Evolutionary conservation across 225 moss, liverwort and hornwort species (phyloP).

Genomic region (Polytrichum formosum): DNA sequence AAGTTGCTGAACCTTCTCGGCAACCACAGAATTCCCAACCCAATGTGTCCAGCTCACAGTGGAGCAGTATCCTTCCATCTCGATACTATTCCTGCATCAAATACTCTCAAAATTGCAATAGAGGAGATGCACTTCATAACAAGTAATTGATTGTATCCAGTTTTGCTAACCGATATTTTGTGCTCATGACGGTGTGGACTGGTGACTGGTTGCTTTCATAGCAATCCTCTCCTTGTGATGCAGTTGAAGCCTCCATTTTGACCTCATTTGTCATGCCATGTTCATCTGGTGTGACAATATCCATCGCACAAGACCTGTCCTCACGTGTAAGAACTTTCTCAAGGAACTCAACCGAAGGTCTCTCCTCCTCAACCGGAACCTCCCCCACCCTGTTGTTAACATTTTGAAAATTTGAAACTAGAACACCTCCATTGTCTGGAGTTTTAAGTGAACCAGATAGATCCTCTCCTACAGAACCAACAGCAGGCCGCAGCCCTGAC

Average conservation of each 20-base stretch:
- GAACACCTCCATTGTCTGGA: constrained; percentile 30
- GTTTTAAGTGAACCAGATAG: constrained; percentile 40
- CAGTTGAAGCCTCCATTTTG: constrained; percentile 6
- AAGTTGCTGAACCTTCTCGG: too few species aligned
- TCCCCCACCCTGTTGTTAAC: constrained; percentile 34
- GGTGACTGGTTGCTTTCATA: constrained; percentile 14
- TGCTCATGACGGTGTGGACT: constrained; percentile 31
- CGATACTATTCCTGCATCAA: not conserved
- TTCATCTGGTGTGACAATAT: constrained; percentile 27
- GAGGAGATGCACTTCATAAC: not conserved
- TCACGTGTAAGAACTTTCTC: constrained; percentile 60
- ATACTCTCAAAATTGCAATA: not conserved
- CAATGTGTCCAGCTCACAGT: too few species aligned
- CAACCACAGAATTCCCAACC: too few species aligned
- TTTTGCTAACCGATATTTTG: constrained; percentile 31
- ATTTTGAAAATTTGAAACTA: constrained; percentile 34
- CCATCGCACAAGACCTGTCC: constrained; percentile 28
- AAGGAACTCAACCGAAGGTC: constrained; percentile 73
- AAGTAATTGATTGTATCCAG: not conserved
- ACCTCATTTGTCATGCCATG: not conserved
- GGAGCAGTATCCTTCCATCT: not conserved
- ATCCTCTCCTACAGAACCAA: constrained; percentile 64
- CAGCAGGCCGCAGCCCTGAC: constrained; percentile 48
- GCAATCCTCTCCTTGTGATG: constrained; percentile 18
- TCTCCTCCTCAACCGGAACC: constrained; percentile 65